Percentiles rank a stretch among this genome's conserved stretches.
Evolutionary conservation across 2,329 filamentous ascomycete species (phyloP).

Genomic region (Diaporthe vaccinii): DNA sequence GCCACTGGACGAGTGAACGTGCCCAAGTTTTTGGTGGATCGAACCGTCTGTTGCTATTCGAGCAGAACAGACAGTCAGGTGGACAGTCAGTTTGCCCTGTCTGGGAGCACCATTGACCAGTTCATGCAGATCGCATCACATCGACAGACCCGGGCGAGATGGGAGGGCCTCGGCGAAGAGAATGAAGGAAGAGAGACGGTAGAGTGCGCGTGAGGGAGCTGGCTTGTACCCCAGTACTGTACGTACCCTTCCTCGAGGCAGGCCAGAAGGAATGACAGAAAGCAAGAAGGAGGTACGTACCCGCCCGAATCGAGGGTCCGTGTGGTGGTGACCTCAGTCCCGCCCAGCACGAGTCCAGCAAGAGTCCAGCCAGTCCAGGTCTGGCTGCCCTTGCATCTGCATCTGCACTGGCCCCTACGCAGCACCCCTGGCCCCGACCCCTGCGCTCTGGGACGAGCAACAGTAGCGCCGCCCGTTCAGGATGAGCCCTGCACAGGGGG

Average conservation of each 20-base stretch:
- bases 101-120: background rate
- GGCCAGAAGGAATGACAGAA: background rate
- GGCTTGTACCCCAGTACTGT: background rate
- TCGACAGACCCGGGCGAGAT: conserved; percentile 10
- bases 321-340: conserved; percentile 30
- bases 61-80: conserved; percentile 3
- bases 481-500: conserved; percentile 28
- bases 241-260: background rate
- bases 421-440: conserved; percentile 24
- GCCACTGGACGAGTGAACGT: conserved; percentile 25
- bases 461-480: conserved; percentile 24
- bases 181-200: background rate
- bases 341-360: background rate
- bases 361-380: conserved; percentile 18
- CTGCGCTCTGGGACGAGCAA: conserved; percentile 25
- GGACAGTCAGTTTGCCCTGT: background rate
- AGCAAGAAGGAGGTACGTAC: conserved; percentile 13
- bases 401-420: conserved; percentile 22
- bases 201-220: background rate
- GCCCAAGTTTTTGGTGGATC: background rate
- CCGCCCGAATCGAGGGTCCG: background rate
- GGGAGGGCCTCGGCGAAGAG: background rate
- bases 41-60: background rate
- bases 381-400: conserved; percentile 29
- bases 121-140: conserved; percentile 27